Conservation (phyloP, 2,329 filamentous ascomycete species). For the Trichoderma semiorbis region DNA sequence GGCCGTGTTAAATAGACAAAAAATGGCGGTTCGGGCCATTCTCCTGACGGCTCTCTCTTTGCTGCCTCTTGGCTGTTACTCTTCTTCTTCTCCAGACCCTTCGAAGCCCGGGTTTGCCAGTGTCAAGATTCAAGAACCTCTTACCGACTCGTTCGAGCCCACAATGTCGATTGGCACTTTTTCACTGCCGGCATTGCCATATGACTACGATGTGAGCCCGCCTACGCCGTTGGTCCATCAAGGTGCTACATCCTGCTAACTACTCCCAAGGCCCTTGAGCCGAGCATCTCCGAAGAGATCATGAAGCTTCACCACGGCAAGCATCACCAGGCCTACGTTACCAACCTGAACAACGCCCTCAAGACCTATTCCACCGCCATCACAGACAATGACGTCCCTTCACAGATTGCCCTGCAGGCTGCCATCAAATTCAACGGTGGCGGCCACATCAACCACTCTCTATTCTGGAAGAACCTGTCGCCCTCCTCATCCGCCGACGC, state of each 20-base stretch:
- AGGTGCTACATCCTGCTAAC: slow-evolving; percentile 42
- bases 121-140: background rate
- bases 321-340: slow-evolving; percentile 77
- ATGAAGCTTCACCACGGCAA: slow-evolving; percentile 79
- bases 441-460: slow-evolving; percentile 87
- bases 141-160: background rate
- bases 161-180: slow-evolving; percentile 46
- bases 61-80: slow-evolving; percentile 4
- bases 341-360: slow-evolving; percentile 67
- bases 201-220: slow-evolving; percentile 63
- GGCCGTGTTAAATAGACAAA: background rate
- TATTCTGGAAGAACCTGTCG: slow-evolving; percentile 85
- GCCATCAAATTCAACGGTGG: slow-evolving; percentile 85
- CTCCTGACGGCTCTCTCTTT: slow-evolving; percentile 6
- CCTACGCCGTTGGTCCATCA: slow-evolving; percentile 8
- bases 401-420: slow-evolving; percentile 64
- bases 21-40: slow-evolving; percentile 6
- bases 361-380: slow-evolving; percentile 56
- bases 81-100: slow-evolving; percentile 8
- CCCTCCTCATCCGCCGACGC: slow-evolving; percentile 58
- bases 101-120: slow-evolving; percentile 11
- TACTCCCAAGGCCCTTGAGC: slow-evolving; percentile 59
- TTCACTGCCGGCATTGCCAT: slow-evolving; percentile 63
- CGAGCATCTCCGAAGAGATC: slow-evolving; percentile 71
- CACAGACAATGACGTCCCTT: slow-evolving; percentile 54